phyloP scores from a whole-genome alignment of 306 rosid genomes.

The Lotus japonicus region DNA sequence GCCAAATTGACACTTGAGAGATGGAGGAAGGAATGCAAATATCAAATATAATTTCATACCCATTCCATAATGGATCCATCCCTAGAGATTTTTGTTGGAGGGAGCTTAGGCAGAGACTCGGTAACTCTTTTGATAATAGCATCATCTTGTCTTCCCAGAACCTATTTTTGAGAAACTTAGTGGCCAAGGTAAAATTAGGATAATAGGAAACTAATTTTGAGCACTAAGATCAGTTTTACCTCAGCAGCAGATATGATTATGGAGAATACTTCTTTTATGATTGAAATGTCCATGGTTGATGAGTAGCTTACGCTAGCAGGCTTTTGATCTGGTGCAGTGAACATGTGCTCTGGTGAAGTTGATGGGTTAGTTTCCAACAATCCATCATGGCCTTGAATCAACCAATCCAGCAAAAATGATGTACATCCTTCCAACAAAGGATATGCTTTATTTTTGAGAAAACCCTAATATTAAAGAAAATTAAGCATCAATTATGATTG shows the following conservation, averaged over 20 bases:
- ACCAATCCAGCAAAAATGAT: conserved; percentile 95
- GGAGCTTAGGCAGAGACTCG: conserved; percentile 55
- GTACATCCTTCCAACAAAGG: conserved; percentile 93
- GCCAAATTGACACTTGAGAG: neutral
- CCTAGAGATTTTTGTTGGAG: conserved; percentile 63
- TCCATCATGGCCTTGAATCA: conserved; percentile 76
- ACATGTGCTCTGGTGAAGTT: conserved; percentile 98
- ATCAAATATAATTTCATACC: conserved; percentile 42
- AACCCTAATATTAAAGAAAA: conserved; percentile 46
- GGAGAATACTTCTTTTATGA: conserved; percentile 81
- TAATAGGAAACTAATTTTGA: neutral
- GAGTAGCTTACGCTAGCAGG: conserved; percentile 97
- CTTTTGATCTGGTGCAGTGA: conserved; percentile 71
- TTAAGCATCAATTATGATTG: conserved; percentile 11
- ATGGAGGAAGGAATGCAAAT: neutral
- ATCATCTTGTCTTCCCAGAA: conserved; percentile 68
- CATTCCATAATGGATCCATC: conserved; percentile 97
- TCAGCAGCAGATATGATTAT: conserved; percentile 68
- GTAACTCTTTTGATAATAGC: conserved; percentile 46
- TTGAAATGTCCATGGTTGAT: conserved; percentile 89
- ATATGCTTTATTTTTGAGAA: conserved; percentile 81
- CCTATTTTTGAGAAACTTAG: conserved; percentile 35
- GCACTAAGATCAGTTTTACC: conserved; percentile 41
- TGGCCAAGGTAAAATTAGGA: conserved; percentile 9
- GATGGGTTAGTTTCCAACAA: conserved; percentile 91